Conservation (phyloP, 306 rosid species). For the Fagus sylvatica region DNA sequence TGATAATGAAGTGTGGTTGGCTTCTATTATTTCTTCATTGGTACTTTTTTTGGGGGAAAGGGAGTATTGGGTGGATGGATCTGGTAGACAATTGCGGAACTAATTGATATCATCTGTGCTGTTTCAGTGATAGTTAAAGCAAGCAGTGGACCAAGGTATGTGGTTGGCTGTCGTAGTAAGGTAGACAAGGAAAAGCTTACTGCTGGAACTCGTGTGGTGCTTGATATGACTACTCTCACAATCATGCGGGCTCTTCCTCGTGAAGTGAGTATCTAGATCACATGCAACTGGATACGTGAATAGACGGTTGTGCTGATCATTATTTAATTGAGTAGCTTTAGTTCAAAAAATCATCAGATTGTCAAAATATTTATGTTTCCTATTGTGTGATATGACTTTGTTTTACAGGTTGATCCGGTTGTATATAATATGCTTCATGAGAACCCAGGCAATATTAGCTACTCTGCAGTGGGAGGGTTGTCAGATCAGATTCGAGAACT, state of each 20-base stretch:
- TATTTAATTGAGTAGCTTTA: neutral
- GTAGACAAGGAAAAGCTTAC: constrained; percentile 88
- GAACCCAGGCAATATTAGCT: constrained; percentile 97
- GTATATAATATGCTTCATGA: constrained; percentile 96
- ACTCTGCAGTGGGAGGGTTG: constrained; percentile 98
- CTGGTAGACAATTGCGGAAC: constrained; percentile 18
- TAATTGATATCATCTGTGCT: constrained; percentile 24
- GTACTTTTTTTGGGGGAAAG: neutral
- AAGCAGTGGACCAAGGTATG: constrained; percentile 92
- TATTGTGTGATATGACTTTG: constrained; percentile 24
- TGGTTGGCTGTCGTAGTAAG: constrained; percentile 93
- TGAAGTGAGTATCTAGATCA: constrained; percentile 50
- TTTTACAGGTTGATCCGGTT: constrained; percentile 82
- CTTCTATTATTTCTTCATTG: neutral
- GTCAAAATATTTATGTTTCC: neutral
- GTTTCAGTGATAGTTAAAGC: constrained; percentile 90
- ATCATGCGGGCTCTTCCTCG: constrained; percentile 98
- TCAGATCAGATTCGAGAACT: constrained; percentile 96
- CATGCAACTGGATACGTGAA: neutral
- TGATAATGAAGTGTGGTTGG: neutral
- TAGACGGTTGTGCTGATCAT: neutral
- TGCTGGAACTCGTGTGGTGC: constrained; percentile 90
- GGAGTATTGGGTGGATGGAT: neutral
- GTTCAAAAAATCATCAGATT: neutral
- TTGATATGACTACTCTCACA: constrained; percentile 91